Evolutionary conservation across 768 basidiomycete genomes (phyloP), one percentile per base, ranked within the genome.

Genomic region (Tremella mesenterica): DNA sequence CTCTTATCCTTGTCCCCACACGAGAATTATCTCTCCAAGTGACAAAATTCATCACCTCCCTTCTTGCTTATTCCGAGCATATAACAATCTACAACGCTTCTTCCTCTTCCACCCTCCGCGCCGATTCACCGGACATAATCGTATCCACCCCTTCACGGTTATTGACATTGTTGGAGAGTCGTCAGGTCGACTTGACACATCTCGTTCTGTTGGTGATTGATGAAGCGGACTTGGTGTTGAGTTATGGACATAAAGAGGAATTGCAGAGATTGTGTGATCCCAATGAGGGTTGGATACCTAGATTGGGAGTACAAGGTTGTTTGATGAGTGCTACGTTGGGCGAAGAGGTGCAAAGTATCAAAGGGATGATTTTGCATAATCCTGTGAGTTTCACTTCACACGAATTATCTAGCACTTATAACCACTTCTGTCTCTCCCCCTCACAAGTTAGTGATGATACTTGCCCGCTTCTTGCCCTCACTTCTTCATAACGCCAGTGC

Each of bases 241-340:
- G 92, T 0, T 99, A 97, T 69, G 95, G 95, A 2, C 89, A 97
- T 60, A 75, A 75, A 33, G 86, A 91, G 56, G 87, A 91, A 65
- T 48, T 73, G 56, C 41, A 78, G 74, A 51, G 86, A 81, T 44
- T 73, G 47, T 34, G 80, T 78, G 38, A 84, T 80, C 72, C 80
- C 86, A 27, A 89, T 85, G 49, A 85, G 82, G 59, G 64, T 6
- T 65, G 59, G 54, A 51, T 73, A 18, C 71, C 71, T 6, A 57
- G 57, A 49, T 53, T 73, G 10, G 71, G 82, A 85, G 56, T 88
- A 82, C 72, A 93, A 90, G 72, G 88, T 9, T 91, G 93, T 75
- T 76, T 99, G 29, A 95, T 97, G 89, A 90, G 86, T 67, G 93
- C 95, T 4, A 99, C 93, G 0, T 85, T 97, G 84, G 90, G 91